These are phyloP conservation scores for Dendrocalamus latiflorus DNA, from an alignment of 202 grass and related monocot genomes.

Conservation along the genomic window DNA sequence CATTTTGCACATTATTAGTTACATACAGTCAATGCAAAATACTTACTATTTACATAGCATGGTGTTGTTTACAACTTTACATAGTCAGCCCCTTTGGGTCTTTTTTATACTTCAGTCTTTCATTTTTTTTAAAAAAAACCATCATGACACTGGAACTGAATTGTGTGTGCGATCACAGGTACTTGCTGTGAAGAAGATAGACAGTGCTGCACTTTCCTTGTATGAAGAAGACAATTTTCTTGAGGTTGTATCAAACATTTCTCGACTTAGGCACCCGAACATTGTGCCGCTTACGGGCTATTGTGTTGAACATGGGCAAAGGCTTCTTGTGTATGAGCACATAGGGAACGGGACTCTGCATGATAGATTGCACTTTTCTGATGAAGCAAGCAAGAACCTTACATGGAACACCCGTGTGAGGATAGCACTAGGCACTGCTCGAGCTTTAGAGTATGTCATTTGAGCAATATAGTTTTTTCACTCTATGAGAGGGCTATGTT, in stretches of 20 bases:
- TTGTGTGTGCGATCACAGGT: constrained; percentile 29
- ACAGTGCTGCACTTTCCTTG: constrained; percentile 72
- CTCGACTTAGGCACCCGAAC: constrained; percentile 75
- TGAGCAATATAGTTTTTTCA: constrained; percentile 1
- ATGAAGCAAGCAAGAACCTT: constrained; percentile 58
- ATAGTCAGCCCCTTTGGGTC: background rate
- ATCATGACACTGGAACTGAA: constrained; percentile 5
- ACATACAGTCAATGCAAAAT: background rate
- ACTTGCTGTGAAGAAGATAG: constrained; percentile 87
- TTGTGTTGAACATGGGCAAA: constrained; percentile 74
- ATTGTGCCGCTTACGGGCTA: constrained; percentile 73
- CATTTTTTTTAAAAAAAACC: background rate
- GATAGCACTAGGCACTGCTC: no score
- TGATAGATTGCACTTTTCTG: constrained; percentile 65
- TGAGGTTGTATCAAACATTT: constrained; percentile 77
- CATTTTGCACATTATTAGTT: background rate
- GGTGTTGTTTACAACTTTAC: background rate
- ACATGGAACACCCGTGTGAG: constrained; percentile 77
- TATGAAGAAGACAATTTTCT: constrained; percentile 93
- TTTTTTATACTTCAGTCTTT: background rate
- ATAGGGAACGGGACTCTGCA: constrained; percentile 72
- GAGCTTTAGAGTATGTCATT: constrained; percentile 77
- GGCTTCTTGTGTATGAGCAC: constrained; percentile 79
- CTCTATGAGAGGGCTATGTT: background rate
- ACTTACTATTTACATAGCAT: background rate